A percentile compares a stretch with the other conserved stretches of the same genome.
Evolutionary conservation across 2,329 filamentous ascomycete species (phyloP).

Genomic region (Neofusicoccum umdonicola): DNA sequence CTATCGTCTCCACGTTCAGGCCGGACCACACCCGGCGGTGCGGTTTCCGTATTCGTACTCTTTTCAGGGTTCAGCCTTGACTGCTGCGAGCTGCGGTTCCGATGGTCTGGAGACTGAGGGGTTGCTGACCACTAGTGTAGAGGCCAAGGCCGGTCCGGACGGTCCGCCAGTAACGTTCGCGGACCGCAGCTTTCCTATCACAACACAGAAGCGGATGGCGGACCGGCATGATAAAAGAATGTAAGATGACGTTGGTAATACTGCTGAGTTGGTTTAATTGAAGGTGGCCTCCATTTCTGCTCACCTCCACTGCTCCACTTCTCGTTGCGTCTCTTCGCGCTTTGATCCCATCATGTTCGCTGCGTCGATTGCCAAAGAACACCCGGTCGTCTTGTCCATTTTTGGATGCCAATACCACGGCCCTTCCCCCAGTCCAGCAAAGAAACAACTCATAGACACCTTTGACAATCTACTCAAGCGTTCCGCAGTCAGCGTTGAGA

Average conservation of each 20-base stretch:
- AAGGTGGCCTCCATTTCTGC: too few species aligned
- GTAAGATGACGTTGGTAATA: too few species aligned
- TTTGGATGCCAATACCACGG: conserved; percentile 1
- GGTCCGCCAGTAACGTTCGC: neutral
- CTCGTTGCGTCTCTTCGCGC: neutral
- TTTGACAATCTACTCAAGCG: neutral
- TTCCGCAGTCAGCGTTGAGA: neutral
- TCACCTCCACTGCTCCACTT: too few species aligned
- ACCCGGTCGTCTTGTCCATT: neutral
- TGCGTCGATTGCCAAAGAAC: neutral
- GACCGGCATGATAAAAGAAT: too few species aligned
- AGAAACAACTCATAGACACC: neutral
- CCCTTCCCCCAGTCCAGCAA: neutral
- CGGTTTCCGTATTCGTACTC: neutral
- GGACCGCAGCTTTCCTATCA: neutral
- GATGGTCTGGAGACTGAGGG: neutral
- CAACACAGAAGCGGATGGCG: too few species aligned
- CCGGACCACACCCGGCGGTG: neutral
- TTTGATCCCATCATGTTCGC: neutral
- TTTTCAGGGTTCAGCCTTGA: too few species aligned
- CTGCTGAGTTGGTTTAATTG: too few species aligned
- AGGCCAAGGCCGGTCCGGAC: neutral
- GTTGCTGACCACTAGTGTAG: neutral
- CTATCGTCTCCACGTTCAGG: neutral
- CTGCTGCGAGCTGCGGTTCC: neutral